A percentile compares a stretch with the other conserved stretches of the same genome.
Conservation (phyloP, 2,329 filamentous ascomycete genomes). For the Mariannaea sp. region DNA sequence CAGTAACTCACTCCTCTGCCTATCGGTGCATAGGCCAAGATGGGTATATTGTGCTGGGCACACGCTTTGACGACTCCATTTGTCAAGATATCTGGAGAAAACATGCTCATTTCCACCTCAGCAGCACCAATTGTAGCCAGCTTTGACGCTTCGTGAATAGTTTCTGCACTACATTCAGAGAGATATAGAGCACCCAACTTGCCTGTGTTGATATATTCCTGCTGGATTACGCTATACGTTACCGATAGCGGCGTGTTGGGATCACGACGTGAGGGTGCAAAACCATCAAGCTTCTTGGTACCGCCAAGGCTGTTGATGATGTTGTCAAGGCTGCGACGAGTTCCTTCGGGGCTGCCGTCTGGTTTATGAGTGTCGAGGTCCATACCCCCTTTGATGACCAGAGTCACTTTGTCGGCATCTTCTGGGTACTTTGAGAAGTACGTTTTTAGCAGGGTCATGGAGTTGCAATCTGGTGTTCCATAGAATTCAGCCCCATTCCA, state of each 20-base stretch:
- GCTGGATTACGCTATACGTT: conserved; percentile 45
- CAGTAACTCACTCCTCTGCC: conserved; percentile 55
- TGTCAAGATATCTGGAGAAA: conserved; percentile 51
- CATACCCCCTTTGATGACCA: conserved; percentile 65
- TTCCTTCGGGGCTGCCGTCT: conserved; percentile 57
- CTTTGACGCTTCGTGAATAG: conserved; percentile 54
- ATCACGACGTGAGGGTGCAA: conserved; percentile 63
- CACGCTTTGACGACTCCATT: conserved; percentile 61
- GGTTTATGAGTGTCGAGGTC: conserved; percentile 43
- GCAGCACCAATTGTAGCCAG: conserved; percentile 52
- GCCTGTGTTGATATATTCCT: conserved; percentile 57
- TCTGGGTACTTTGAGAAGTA: conserved; percentile 69
- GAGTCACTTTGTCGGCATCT: conserved; percentile 63
- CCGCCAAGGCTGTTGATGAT: conserved; percentile 56
- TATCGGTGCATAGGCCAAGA: conserved; percentile 75
- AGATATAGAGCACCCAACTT: conserved; percentile 56
- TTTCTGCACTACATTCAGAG: conserved; percentile 54
- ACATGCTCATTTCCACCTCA: conserved; percentile 61
- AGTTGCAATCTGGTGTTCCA: conserved; percentile 62
- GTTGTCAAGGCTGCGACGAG: conserved; percentile 63
- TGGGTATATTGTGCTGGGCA: conserved; percentile 67
- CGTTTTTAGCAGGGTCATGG: conserved; percentile 60
- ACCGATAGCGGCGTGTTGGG: conserved; percentile 49
- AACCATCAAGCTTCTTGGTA: conserved; percentile 64
- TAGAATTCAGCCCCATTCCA: conserved; percentile 73